Base-by-base conservation (phyloP, 2,329 filamentous ascomycete species). In the Trichoderma citrinoviride region DNA sequence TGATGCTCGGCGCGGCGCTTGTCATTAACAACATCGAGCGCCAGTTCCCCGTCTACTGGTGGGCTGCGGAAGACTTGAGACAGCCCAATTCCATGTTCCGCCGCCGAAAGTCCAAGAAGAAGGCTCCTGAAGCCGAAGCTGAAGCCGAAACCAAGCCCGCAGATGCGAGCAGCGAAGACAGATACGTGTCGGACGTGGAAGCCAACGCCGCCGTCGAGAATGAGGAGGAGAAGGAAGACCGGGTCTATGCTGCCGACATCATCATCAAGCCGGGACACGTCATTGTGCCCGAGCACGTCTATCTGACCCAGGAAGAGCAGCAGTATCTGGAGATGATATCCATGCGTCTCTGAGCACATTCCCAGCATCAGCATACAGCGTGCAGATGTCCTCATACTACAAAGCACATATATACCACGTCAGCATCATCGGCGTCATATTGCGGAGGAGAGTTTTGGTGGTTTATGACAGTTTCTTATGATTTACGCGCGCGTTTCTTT, bases 1-100 rank as follows among this genome's bases (percentile, higher is more conserved):
- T 92, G 54, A 90, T 92, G 84, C 76, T 90, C 33, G 76, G 69
- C 1, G 82, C 85, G 1, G 89, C 89, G 0, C 76, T 91, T 56
- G 33, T 91, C 6, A 70, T 91, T 65, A 91, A 92, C 71, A 93
- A 93, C 67, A 77, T 91, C 2, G 85, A 89, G 72, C 80, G 87
- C 8, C 80, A 81, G 19, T 92, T 86, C 67, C 90, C 90, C 0
- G 68, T 84, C 2, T 92, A 90, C 73, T 93, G 90, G 90, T 91
- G 86, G 86, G 84, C 85, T 1, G 79, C 83, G 0, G 73, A 75
- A 19, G 69, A 77, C 6, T 44, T 77, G 60, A 50, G 66, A 17
- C 64, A 54, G 15, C 21, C n/a, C 21, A 54, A 44, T 37, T 64
- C 66, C 23, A 44, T 65, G 14, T 55, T 68, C 12, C 61, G 37